Conservation (phyloP, 805 yeast genomes). For the Suhomyces sp. region DNA sequence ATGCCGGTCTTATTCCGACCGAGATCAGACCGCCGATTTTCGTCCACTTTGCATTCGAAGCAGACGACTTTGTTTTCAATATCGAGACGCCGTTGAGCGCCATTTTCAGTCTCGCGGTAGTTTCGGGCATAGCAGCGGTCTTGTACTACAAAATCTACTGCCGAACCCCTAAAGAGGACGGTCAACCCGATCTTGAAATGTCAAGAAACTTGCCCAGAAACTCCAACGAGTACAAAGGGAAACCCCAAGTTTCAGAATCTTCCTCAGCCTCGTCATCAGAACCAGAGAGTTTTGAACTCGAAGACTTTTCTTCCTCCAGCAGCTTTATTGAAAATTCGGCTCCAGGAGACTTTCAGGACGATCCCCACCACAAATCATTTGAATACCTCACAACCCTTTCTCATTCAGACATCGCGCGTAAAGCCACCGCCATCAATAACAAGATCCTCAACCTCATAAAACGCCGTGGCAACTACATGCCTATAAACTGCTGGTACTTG, state of each 20-base stretch:
- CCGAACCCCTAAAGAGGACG: slow-evolving; percentile 1
- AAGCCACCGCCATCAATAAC: slow-evolving; percentile 6
- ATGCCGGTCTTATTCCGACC: slow-evolving; percentile 57
- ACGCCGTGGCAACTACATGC: slow-evolving; percentile 8
- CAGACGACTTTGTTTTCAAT: slow-evolving; percentile 41
- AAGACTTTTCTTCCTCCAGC: not conserved
- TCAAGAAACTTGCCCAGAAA: not conserved
- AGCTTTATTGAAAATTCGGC: not conserved
- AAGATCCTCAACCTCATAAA: not conserved
- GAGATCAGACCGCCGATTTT: slow-evolving; percentile 52
- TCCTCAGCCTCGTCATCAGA: not conserved
- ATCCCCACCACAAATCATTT: slow-evolving; percentile 5
- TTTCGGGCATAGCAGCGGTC: slow-evolving; percentile 3
- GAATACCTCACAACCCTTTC: slow-evolving; percentile 5
- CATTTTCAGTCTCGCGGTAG: not conserved
- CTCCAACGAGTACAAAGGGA: not conserved
- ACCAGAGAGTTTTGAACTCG: not conserved
- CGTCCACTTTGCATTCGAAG: slow-evolving; percentile 43
- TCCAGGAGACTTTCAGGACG: slow-evolving; percentile 12
- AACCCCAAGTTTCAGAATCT: not conserved
- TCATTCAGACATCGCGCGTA: slow-evolving; percentile 1
- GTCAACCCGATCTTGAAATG: not conserved
- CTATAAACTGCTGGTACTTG: slow-evolving; percentile 19
- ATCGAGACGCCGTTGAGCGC: slow-evolving; percentile 6
- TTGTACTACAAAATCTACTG: slow-evolving; percentile 12